Conservation (phyloP, 2,329 filamentous ascomycete species). For the Fusarium hostae region DNA sequence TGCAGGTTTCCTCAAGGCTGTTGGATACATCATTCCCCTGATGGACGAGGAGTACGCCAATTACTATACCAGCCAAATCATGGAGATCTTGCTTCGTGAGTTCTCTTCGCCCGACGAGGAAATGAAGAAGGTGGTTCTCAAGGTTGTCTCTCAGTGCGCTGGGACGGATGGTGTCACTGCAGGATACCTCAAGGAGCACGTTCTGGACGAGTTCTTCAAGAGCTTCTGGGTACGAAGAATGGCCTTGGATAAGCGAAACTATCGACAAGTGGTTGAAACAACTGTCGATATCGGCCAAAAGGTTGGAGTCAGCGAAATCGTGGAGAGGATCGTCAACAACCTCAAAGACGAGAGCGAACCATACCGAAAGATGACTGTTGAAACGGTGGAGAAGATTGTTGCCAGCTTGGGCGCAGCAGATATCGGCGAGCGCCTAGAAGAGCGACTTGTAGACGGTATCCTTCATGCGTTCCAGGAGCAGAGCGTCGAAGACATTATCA, state of each 20-base stretch:
- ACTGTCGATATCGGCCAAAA: conserved; percentile 98
- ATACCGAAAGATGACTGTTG: conserved; percentile 98
- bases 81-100: conserved; percentile 96
- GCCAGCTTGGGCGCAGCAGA: conserved; percentile 93
- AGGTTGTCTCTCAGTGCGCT: conserved; percentile 96
- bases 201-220: conserved; percentile 97
- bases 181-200: conserved; percentile 93
- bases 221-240: conserved; percentile 98
- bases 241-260: conserved; percentile 97
- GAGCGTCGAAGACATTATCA: conserved; percentile 93
- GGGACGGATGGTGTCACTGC: conserved; percentile 95
- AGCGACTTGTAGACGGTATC: conserved; percentile 93
- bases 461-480: conserved; percentile 98
- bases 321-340: conserved; percentile 92
- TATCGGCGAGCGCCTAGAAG: conserved; percentile 90
- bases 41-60: conserved; percentile 99
- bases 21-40: conserved; percentile 96
- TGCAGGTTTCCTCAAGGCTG: conserved; percentile 95
- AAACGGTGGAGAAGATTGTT: conserved; percentile 96
- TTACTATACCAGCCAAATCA: conserved; percentile 98
- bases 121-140: conserved; percentile 99
- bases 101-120: conserved; percentile 98
- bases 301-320: conserved; percentile 95
- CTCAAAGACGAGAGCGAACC: conserved; percentile 98
- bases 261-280: conserved; percentile 96